Evolutionary conservation across 352 stramenopile species (phyloP), one percentile per base, ranked within the genome.

Genomic region (Globisporangium ultimum): DNA sequence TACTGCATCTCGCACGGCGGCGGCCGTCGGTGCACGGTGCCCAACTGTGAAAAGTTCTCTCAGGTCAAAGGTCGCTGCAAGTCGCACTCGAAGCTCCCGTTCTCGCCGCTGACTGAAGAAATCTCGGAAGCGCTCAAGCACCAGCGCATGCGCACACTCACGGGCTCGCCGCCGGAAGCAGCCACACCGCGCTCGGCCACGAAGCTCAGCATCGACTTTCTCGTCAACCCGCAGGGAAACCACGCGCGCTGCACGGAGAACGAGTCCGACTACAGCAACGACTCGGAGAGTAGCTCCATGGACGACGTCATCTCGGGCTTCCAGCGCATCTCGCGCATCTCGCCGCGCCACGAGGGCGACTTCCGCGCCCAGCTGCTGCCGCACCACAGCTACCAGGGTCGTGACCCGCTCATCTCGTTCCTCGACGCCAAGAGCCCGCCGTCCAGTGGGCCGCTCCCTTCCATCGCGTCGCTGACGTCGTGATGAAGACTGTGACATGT

Each of bases 51-150:
- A 55, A 94, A 94, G 72, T 94, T 94, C 58, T 91, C 84, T n/a
- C 84, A 94, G 60, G 84, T 94, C 58, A 91, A 91, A 43, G 84
- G 84, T 21, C 84, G 84, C 20, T 94, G 84, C 71, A 94, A 94
- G 73, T 87, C 79, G 36, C 84, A 94, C 68, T 90, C 82, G 10
- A 94, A 94, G 73, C 74, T 92, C 8, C 62, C 61, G 3, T 42
- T 65, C 50, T 46, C 61, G 40, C 40, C 59, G 43, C 40, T 80
- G 22, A 62, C 61, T 3, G 53, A 66, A 12, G 53, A 63, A 36
- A 46, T 49, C 36, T 53, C 52, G 2, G 57, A 59, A 17, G 45
- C 68, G 17, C 53, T 53, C 41, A 61, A 51, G n/a, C 67, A 55
- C 69, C 64, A 47, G 47, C 64, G 14, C 45, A 42, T 57, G 55